Evolutionary conservation across 164 flowering plant genomes (phyloP), one percentile per base, ranked within the genome.

Genomic region (Nymphaea colorata): DNA sequence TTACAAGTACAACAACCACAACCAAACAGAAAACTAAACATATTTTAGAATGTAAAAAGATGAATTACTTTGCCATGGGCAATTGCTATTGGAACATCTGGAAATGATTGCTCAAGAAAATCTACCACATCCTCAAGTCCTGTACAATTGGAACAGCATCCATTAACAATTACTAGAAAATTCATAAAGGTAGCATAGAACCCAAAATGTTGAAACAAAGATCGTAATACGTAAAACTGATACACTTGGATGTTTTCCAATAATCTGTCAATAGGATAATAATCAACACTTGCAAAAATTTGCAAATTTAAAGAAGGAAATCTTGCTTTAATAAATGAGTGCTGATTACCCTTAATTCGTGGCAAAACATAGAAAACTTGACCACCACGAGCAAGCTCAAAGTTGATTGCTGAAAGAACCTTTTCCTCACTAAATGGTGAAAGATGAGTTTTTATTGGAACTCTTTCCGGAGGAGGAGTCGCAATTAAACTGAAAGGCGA

Each of bases 391-490:
- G 84, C 91, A 72, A 94, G 86, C 76, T 94, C 99, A 76, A 77
- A 77, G 70, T 84, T 80, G 73, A 91, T 86, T 47, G 97, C 97
- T 67, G 89, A 82, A 73, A 82, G 65, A 41, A 85, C 83, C 70
- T 82, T 88, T 60, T 83, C 87, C 65, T 85, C 77, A 73, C 83
- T 80, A 76, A 72, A 89, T 17, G 91, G 79, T 62, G 95, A 82
- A 71, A 94, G 93, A 80, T 86, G 87, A 69, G 99, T 91, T 80
- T 71, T 87, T 67, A 94, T 91, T 44, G 97, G 99, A 73, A 94
- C 92, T 80, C 99, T 89, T 82, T 94, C 96, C 41, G 99, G 99
- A 68, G 99, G 99, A 43, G 99, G 97, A 64, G 99, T 94, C 17
- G 96, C 72, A 67, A 94, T 91, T 75, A 94, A 85, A 77, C 99